Evolutionary conservation across 106 monocot genomes (phyloP), one percentile per base, ranked within the genome.

Genomic region (Platanthera guangdongensis): DNA sequence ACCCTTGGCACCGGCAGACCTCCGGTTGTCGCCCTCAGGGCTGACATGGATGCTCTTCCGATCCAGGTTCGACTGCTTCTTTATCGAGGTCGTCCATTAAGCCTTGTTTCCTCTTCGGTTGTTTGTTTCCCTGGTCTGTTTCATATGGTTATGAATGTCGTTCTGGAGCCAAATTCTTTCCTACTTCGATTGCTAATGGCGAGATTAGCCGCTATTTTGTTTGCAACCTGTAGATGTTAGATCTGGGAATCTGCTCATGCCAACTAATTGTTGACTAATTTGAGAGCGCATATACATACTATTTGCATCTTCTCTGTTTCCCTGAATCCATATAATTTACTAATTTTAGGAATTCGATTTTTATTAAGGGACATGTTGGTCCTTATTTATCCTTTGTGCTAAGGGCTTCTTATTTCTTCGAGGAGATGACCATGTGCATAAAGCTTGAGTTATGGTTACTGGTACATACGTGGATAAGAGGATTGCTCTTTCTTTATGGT

Each of bases 1-100:
- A 74, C 78, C 47, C 50, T 88, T 70, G 91, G 91, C 14, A 80
- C 82, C 32, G 91, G 91, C 11, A 13, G 45, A 3, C 64, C 80
- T 2, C 88, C 88, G 4, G 70, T 88, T 19, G 86, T 91, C 32
- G 91, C 91, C 6, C 73, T 91, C 39, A 52, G 91, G 8, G 91
- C 91, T 7, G 91, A 91, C 50, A 91, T 91, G 91, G 91, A 91
- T 57, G 91, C 91, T 16, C 86, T 91, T 8, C 90, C 90, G 16
- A 81, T 90, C 75, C 90, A 88, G 90, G 90, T 88, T 2, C 12
- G 11, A 8, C 2, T 19, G 32, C 47, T 9, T 57, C 45, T n/a
- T 52, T 52, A 25, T 51, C 18, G 13, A 65, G 9, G 65, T 48
- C 54, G 25, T 51, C 9, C 11, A 65, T 30, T 11, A 32, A 32